Evolutionary conservation across 1,139 yeast species (phyloP), one percentile per base, ranked within the genome.

Genomic region (Yamadazyma trypodendri): DNA sequence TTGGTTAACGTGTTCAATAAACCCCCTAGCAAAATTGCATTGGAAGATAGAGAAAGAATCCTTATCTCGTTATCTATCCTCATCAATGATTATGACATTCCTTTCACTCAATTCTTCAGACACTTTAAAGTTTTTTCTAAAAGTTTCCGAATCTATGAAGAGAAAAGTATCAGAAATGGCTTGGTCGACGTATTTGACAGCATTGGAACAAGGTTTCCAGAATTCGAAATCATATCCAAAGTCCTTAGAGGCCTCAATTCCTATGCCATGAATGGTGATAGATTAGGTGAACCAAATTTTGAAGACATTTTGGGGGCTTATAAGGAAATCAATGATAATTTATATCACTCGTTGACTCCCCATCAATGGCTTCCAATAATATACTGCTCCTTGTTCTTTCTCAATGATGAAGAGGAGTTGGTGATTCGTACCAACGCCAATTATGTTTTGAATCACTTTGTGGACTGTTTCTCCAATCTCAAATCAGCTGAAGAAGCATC

Each of bases 351-450:
- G 0, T 60, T 85, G 11, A 56, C 75, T 0, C 65, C 78, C 0
- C 42, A 60, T 3, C 89, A 88, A 51, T 94, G 98, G 98, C 52
- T 77, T 7, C 97, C 97, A 2, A 53, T 94, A 3, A 44, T 92
- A 27, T 75, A 83, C 55, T 77, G 81, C 42, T 72, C 80, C 43
- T 68, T 92, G 31, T 89, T 65, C 54, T 86, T 77, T 56, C 75
- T 92, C 41, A 81, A 81, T 42, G 95, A 88, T 52, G 82, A 80
- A 25, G 82, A 79, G 16, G 99, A 92, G 56, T 68, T 85, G 41
- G 84, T 96, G 0, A 65, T 92, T 38, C 74, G 97, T 58, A 76
- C 87, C 0, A 88, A 85, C 54, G 88, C 96, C 1, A 65, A 87
- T 0, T 82, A 75, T 50, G 63, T 82, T 1, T 58, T 92, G 44